phyloP scores from a whole-genome alignment of 2,329 filamentous ascomycete genomes.

The Diaporthe citriasiana region DNA sequence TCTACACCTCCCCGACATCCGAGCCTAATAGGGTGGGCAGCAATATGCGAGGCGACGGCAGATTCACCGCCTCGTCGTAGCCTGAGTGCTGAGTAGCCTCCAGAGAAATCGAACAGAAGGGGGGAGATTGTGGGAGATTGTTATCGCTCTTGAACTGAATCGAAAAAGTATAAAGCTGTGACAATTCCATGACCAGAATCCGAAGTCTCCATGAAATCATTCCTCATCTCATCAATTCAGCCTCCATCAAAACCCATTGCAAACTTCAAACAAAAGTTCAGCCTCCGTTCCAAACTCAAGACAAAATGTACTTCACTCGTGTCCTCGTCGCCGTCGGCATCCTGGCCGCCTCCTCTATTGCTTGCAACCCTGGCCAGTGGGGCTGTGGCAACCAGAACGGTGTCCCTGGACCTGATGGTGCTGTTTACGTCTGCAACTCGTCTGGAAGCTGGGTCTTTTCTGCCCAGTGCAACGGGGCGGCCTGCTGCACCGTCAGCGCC shows the following conservation, averaged over 20 bases:
- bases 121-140: no score
- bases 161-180: neutral
- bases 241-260: no score
- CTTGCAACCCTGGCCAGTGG: conserved; percentile 29
- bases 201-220: neutral
- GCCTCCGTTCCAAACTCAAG: neutral
- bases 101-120: no score
- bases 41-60: neutral
- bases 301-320: conserved; percentile 36
- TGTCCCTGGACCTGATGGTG: conserved; percentile 32
- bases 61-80: neutral
- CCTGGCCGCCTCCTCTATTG: conserved; percentile 23
- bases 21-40: neutral
- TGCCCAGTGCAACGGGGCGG: conserved; percentile 5
- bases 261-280: neutral
- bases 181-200: neutral
- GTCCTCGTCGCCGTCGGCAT: conserved; percentile 26
- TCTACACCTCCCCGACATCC: neutral
- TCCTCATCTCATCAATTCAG: neutral
- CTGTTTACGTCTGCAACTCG: conserved; percentile 35
- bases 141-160: rapidly evolving
- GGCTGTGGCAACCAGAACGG: conserved; percentile 36
- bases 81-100: no score
- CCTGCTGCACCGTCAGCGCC: conserved; percentile 21
- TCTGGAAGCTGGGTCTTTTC: conserved; percentile 32